Evolutionary conservation across 768 basidiomycete genomes (phyloP).

Genomic region (Rhodosporidiobolus sp.): DNA sequence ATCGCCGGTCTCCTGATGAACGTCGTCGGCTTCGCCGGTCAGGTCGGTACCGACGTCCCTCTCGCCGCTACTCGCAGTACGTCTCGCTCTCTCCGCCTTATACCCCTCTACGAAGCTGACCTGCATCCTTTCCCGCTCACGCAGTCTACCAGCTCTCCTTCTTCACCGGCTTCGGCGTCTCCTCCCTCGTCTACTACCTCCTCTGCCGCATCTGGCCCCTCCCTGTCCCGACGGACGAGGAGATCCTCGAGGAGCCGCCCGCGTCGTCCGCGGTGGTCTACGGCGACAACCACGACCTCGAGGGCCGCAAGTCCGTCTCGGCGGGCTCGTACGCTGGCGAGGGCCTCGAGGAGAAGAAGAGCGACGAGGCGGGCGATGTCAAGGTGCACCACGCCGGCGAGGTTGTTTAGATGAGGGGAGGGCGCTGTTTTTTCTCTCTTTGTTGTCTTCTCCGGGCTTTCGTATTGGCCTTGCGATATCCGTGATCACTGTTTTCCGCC

Average conservation of each 20-base stretch:
- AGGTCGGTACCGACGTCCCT: slow-evolving; percentile 63
- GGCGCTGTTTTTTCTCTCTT: not conserved
- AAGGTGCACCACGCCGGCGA: not conserved
- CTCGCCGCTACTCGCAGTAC: slow-evolving; percentile 61
- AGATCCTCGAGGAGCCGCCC: slow-evolving; percentile 14
- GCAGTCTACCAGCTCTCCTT: slow-evolving; percentile 71
- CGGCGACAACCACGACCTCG: not conserved
- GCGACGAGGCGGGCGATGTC: not conserved
- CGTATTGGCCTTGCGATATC: not conserved
- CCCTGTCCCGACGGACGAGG: slow-evolving; percentile 52
- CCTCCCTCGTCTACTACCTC: slow-evolving; percentile 61
- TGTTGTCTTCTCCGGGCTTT: not conserved
- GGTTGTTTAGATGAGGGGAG: not conserved
- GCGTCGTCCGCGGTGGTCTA: not conserved
- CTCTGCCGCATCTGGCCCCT: slow-evolving; percentile 65
- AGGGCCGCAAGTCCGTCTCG: not conserved
- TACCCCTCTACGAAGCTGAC: not conserved
- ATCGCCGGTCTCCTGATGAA: slow-evolving; percentile 75
- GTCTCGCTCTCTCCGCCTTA: slow-evolving; percentile 17
- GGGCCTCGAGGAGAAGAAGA: slow-evolving; percentile 1
- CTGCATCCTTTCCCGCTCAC: not conserved
- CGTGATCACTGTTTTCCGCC: no score
- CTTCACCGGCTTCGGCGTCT: slow-evolving; percentile 76
- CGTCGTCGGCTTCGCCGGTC: slow-evolving; percentile 74
- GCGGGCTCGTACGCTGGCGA: slow-evolving; percentile 1